phyloP scores from a whole-genome alignment of 202 grass and related monocot species.

The Digitaria exilis region DNA sequence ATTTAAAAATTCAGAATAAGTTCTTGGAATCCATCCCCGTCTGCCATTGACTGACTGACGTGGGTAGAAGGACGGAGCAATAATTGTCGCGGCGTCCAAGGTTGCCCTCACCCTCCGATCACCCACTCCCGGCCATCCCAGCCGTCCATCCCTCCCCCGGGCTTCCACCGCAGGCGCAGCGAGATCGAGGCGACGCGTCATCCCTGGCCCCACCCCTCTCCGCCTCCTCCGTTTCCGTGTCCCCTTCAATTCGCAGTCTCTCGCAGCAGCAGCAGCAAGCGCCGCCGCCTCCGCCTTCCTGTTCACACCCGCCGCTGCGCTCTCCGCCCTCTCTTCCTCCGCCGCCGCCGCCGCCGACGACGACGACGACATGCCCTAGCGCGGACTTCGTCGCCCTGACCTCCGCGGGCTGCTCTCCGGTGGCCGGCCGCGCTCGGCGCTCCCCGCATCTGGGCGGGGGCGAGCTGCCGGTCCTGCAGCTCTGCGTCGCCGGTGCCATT shows the following conservation, averaged over 20 bases:
- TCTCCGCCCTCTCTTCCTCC: background rate
- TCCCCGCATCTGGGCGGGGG: background rate
- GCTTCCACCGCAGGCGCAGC: background rate
- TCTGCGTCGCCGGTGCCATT: background rate
- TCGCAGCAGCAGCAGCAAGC: background rate
- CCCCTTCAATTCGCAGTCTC: background rate
- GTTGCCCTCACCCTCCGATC: background rate
- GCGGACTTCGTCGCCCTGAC: background rate
- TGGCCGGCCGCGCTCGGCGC: too few relatives aligned
- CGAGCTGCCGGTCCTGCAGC: background rate
- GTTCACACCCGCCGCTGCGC: background rate
- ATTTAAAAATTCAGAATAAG: too few relatives aligned
- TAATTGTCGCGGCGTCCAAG: slow-evolving; percentile 15
- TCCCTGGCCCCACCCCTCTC: background rate
- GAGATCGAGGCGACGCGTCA: slow-evolving; percentile 3
- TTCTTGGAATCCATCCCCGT: too few relatives aligned
- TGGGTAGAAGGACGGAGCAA: too few relatives aligned
- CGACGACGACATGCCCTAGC: slow-evolving; percentile 4
- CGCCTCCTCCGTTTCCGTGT: slow-evolving; percentile 5
- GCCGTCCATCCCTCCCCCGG: background rate
- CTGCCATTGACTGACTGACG: background rate
- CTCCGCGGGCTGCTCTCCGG: background rate
- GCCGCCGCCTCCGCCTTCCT: background rate
- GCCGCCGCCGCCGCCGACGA: background rate
- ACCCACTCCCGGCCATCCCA: background rate